Base-by-base conservation (phyloP, 768 basidiomycete genomes). In the Galerina sulciceps region DNA sequence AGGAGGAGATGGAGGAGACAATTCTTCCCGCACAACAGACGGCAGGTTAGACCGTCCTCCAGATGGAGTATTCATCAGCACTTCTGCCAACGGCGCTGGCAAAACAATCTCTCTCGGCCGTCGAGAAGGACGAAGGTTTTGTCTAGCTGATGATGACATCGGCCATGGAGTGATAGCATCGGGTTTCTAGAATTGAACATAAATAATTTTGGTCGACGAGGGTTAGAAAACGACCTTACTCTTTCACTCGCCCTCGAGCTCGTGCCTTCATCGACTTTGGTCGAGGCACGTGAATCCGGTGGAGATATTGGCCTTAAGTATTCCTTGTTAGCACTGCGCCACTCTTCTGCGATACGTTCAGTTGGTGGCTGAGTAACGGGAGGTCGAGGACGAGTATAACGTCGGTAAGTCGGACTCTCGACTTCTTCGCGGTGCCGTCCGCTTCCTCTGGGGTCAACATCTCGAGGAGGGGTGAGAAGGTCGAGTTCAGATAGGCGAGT, bases 401-500 rank as follows among this genome's bases (percentile, higher is more conserved):
- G 38, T 36, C 59, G 22, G 31, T 17, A 17, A 3, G 26, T 48
- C 13, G 23, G 34, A 40, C 46, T 41, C 18, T 57, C 44, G n/a
- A 10, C 36, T 41, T 36, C 20, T 37, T 35, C 34, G 36, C 34
- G 31, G 52, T 23, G 48, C n/a, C 47, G 35, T 6, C 51, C 34
- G 10, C 46, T 51, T 14, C 44, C 20, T 18, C 45, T 11, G n/a
- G 15, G 17, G 14, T 23, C 46, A 20, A 23, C 44, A 11, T 23
- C 52, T 17, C 35, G 53, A 37, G 75, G 76, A 15, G 76, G 71
- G 26, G 70, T 69, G 17, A 79, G 69, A 22, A 79, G 69, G 26
- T 77, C 76, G 42, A 72, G 74, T 34, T 78, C 69, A 17, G 76
- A 79, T 17, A 78, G 63, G 15, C 58, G 65, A 3, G 78, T 77